phyloP scores from a whole-genome alignment of 2,329 filamentous ascomycete species.

The Aspergillus sp. region DNA sequence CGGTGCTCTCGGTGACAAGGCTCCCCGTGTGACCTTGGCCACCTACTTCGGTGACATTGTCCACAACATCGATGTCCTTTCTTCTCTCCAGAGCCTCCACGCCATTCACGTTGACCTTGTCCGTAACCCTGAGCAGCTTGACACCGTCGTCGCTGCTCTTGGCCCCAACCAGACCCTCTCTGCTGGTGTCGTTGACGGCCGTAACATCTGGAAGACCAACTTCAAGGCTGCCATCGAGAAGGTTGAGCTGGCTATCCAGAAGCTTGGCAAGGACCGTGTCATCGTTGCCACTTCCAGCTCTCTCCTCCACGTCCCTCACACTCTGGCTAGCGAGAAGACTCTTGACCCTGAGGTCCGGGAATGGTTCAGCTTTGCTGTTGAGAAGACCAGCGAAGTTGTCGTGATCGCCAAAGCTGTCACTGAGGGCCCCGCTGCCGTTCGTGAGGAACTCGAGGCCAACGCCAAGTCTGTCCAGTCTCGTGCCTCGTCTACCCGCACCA shows the following conservation, averaged over 20 bases:
- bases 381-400: constrained; percentile 88
- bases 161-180: constrained; percentile 87
- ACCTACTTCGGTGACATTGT: constrained; percentile 99
- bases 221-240: constrained; percentile 89
- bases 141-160: constrained; percentile 73
- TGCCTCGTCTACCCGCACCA: constrained; percentile 87
- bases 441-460: constrained; percentile 89
- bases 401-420: constrained; percentile 96
- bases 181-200: constrained; percentile 92
- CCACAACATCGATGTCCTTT: constrained; percentile 91
- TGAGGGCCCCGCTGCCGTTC: constrained; percentile 79
- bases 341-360: constrained; percentile 86
- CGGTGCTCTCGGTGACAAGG: constrained; percentile 60
- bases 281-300: constrained; percentile 96
- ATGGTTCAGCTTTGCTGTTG: constrained; percentile 96
- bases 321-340: constrained; percentile 97
- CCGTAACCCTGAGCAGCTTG: constrained; percentile 95
- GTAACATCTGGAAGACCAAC: constrained; percentile 99
- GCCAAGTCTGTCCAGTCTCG: constrained; percentile 89
- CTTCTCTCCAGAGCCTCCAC: constrained; percentile 64
- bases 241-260: constrained; percentile 83
- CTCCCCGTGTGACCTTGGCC: constrained; percentile 82
- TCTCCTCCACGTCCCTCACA: constrained; percentile 97
- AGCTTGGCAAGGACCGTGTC: constrained; percentile 95
- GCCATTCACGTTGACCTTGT: constrained; percentile 93